These are phyloP conservation scores for Penicillium sp. DNA, from an alignment of 2,329 filamentous ascomycete genomes.

Conservation along the genomic window DNA sequence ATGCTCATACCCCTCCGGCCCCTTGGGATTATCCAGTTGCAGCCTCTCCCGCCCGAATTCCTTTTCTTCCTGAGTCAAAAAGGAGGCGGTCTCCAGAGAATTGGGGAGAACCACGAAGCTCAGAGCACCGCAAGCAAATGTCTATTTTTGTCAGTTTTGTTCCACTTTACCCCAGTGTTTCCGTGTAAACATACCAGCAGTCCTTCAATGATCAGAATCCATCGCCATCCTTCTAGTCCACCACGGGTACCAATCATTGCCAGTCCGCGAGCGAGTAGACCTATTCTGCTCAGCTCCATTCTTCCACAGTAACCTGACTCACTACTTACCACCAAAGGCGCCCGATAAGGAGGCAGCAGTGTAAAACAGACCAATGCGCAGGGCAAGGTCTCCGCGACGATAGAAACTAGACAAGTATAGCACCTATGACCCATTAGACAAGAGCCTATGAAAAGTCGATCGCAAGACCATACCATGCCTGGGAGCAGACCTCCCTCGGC, in stretches of 20 bases:
- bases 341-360: slow-evolving; percentile 66
- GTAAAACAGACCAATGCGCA: slow-evolving; percentile 68
- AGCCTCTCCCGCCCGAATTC: slow-evolving; percentile 52
- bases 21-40: slow-evolving; percentile 37
- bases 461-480: slow-evolving; percentile 57
- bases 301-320: background rate
- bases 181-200: slow-evolving; percentile 27
- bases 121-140: slow-evolving; percentile 55
- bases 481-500: slow-evolving; percentile 67
- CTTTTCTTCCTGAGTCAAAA: slow-evolving; percentile 57
- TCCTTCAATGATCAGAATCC: slow-evolving; percentile 65
- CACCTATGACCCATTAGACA: slow-evolving; percentile 42
- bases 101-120: slow-evolving; percentile 60
- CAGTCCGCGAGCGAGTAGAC: slow-evolving; percentile 62
- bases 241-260: slow-evolving; percentile 60
- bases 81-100: slow-evolving; percentile 54
- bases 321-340: slow-evolving; percentile 57
- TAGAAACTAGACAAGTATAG: slow-evolving; percentile 67
- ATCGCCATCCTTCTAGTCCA: slow-evolving; percentile 60
- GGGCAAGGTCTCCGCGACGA: slow-evolving; percentile 59
- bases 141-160: slow-evolving; percentile 40
- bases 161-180: background rate
- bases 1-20: slow-evolving; percentile 27
- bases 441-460: background rate
- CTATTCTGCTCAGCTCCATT: slow-evolving; percentile 19